phyloP scores from a whole-genome alignment of 2,329 filamentous ascomycete species.

The Niveomyces coronatus region DNA sequence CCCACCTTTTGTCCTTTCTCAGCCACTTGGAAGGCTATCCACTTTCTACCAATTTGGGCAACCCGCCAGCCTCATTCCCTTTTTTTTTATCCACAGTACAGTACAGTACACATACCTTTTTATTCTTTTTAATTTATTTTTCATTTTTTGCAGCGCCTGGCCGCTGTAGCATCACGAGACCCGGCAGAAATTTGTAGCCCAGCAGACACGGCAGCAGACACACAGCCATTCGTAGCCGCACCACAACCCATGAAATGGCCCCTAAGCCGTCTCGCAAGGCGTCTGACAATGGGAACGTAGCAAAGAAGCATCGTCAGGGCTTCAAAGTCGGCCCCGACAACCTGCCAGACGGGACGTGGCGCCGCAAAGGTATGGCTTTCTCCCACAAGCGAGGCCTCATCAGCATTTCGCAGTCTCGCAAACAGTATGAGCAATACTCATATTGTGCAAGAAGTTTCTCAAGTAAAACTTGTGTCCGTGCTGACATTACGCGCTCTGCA shows the following conservation, averaged over 20 bases:
- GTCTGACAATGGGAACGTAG: conserved; percentile 25
- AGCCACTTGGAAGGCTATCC: no score
- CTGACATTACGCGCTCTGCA: conserved; percentile 22
- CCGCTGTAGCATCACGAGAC: no score
- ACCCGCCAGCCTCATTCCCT: no score
- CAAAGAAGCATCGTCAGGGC: conserved; percentile 52
- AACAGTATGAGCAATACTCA: neutral
- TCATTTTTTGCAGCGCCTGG: no score
- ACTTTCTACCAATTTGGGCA: no score
- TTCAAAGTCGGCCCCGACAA: conserved; percentile 86
- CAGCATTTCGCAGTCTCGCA: neutral
- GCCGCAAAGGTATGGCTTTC: conserved; percentile 52
- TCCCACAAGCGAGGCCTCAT: neutral
- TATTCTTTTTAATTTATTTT: no score
- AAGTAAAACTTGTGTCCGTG: no score
- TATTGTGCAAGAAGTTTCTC: no score
- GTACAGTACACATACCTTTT: no score
- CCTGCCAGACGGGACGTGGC: conserved; percentile 80
- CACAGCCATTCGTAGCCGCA: conserved; percentile 3
- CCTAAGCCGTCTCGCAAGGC: conserved; percentile 22
- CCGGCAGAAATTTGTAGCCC: neutral
- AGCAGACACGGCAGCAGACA: neutral
- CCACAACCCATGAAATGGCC: no score
- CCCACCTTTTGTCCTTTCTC: no score
- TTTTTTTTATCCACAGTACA: no score